These are phyloP conservation scores for Allium cepa DNA, from an alignment of 106 monocot genomes.

Conservation along the genomic window DNA sequence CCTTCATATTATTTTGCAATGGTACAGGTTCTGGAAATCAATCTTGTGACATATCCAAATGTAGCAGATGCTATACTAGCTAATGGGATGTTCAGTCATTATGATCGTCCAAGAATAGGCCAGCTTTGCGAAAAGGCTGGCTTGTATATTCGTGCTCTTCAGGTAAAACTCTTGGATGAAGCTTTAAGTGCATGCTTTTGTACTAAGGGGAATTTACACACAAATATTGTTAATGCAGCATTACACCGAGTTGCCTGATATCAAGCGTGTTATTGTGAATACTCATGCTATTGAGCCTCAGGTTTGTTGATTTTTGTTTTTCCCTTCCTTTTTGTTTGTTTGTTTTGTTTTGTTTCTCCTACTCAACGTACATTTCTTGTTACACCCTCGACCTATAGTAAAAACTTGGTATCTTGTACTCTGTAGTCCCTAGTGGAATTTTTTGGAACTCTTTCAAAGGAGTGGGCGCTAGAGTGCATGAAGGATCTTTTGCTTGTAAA, in stretches of 20 bases:
- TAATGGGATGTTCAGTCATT: constrained; percentile 99
- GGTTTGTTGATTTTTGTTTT: constrained; percentile 36
- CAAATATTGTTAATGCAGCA: constrained; percentile 42
- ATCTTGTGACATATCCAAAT: constrained; percentile 98
- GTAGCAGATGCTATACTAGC: constrained; percentile 99
- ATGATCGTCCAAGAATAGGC: constrained; percentile 94
- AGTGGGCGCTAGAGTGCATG: constrained; percentile 99
- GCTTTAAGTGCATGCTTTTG: neutral
- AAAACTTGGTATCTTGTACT: too few species aligned
- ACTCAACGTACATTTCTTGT: neutral
- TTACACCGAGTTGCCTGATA: constrained; percentile 91
- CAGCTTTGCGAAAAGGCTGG: constrained; percentile 99
- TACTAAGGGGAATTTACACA: neutral
- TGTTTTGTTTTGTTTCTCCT: constrained; percentile 1
- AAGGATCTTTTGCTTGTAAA: constrained; percentile 94
- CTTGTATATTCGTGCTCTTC: constrained; percentile 85
- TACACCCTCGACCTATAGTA: too few species aligned
- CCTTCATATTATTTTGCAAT: neutral
- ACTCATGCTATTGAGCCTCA: constrained; percentile 99
- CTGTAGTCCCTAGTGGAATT: constrained; percentile 86
- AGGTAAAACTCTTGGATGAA: constrained; percentile 34
- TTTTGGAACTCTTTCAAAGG: constrained; percentile 96
- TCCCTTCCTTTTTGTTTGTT: neutral
- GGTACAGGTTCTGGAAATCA: constrained; percentile 90
- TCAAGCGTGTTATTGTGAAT: constrained; percentile 96